These are phyloP conservation scores for Silene noctiflora DNA, from an alignment of 179 eudicot species.

Conservation along the genomic window DNA sequence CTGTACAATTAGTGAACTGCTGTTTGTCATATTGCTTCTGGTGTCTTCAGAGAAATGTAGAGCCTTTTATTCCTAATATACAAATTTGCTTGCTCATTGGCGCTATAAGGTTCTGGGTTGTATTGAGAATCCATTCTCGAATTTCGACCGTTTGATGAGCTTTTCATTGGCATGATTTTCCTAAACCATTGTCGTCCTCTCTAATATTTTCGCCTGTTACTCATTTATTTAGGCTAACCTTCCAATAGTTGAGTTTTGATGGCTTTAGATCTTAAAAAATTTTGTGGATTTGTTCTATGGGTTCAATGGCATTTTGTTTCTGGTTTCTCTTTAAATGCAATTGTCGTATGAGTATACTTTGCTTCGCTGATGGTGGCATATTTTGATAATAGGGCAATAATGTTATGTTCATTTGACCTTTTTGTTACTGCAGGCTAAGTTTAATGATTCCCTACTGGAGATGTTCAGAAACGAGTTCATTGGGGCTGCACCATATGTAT, in stretches of 20 bases:
- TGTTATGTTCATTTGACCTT: constrained; percentile 14
- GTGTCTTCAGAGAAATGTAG: no score
- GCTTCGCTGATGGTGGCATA: neutral
- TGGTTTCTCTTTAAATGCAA: neutral
- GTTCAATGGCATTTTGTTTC: constrained; percentile 2
- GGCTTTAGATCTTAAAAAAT: neutral
- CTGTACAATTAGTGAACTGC: neutral
- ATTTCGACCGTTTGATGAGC: neutral
- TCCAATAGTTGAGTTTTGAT: neutral
- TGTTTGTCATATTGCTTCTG: no score
- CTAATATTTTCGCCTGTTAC: neutral
- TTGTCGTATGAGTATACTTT: neutral
- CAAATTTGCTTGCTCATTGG: no score
- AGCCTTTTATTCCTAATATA: no score
- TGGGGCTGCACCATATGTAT: constrained; percentile 81
- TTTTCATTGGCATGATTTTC: neutral
- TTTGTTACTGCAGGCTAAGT: constrained; percentile 69
- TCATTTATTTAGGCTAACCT: neutral
- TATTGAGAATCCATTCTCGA: neutral
- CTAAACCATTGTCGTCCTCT: neutral
- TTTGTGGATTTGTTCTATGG: neutral
- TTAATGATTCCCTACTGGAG: constrained; percentile 75
- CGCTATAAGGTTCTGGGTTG: neutral
- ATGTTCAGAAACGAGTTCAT: constrained; percentile 97
- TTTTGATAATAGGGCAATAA: neutral